Conservation (phyloP, 2,329 filamentous ascomycete species). For the Juglanconis sp. region DNA sequence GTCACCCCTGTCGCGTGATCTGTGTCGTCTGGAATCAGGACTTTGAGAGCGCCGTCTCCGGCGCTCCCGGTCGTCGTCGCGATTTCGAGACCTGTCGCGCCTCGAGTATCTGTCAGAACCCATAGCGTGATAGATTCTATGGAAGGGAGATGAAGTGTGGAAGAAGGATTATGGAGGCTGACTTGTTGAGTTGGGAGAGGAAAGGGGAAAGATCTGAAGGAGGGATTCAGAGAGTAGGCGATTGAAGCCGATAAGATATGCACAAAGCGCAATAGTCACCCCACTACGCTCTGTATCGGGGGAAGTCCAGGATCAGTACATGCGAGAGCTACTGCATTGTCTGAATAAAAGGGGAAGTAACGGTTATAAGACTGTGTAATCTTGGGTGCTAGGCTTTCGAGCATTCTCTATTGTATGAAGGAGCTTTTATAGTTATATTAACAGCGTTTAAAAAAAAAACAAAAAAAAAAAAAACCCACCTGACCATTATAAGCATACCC, state of each 20-base stretch:
- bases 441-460: no score
- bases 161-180: not conserved
- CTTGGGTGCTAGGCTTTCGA: no score
- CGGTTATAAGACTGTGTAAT: no score
- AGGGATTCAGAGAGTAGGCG: not conserved
- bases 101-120: slow-evolving; percentile 1
- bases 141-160: not conserved
- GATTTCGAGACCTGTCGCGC: slow-evolving; percentile 9
- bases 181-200: not conserved
- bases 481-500: no score
- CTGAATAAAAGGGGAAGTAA: no score
- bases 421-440: no score
- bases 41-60: slow-evolving; percentile 13
- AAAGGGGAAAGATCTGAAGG: not conserved
- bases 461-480: no score
- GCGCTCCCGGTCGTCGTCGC: not conserved
- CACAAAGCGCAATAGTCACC: not conserved
- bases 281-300: not conserved
- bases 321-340: no score
- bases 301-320: no score
- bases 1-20: slow-evolving; percentile 1
- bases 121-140: not conserved
- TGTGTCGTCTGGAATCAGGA: not conserved
- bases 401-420: no score
- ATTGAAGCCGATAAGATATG: not conserved